Percentiles rank a stretch among this genome's conserved stretches.
phyloP scores from a whole-genome alignment of 2,329 filamentous ascomycete species.

The Dactylellina cionopaga region DNA sequence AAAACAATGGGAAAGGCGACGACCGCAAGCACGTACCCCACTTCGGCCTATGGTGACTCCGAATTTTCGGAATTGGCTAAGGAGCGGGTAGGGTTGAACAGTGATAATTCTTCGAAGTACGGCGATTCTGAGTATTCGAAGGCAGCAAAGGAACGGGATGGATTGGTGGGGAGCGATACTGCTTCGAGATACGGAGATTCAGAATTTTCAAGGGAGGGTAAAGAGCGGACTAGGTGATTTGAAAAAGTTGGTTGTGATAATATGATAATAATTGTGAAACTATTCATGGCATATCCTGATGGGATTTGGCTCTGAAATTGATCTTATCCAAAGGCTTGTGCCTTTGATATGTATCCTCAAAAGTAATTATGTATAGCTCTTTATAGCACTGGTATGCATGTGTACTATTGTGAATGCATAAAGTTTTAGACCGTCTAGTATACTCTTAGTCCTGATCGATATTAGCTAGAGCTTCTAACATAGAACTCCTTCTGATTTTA shows the following conservation, averaged over 20 bases:
- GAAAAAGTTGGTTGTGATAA: not conserved
- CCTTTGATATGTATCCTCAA: too few relatives aligned
- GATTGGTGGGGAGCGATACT: not conserved
- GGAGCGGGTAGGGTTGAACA: conserved; percentile 2
- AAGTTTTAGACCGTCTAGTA: too few relatives aligned
- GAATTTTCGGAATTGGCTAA: conserved; percentile 8
- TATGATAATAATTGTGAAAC: not conserved
- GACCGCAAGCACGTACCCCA: not conserved
- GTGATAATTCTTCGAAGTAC: not conserved
- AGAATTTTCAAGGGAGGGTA: not conserved
- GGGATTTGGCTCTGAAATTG: too few relatives aligned
- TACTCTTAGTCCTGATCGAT: too few relatives aligned
- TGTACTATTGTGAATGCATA: too few relatives aligned
- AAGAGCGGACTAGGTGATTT: not conserved
- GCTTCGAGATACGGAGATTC: conserved; percentile 2
- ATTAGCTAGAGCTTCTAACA: too few relatives aligned
- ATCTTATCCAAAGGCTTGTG: too few relatives aligned
- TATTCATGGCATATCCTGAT: too few relatives aligned
- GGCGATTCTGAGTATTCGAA: conserved; percentile 12
- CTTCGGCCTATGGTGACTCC: conserved; percentile 32
- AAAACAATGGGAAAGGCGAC: not conserved
- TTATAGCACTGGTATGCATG: too few relatives aligned
- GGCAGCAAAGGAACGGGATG: not conserved
- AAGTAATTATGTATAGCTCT: too few relatives aligned
- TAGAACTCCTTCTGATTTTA: too few relatives aligned